Conservation (phyloP, 75 land plant species). For the Pinus taeda region DNA sequence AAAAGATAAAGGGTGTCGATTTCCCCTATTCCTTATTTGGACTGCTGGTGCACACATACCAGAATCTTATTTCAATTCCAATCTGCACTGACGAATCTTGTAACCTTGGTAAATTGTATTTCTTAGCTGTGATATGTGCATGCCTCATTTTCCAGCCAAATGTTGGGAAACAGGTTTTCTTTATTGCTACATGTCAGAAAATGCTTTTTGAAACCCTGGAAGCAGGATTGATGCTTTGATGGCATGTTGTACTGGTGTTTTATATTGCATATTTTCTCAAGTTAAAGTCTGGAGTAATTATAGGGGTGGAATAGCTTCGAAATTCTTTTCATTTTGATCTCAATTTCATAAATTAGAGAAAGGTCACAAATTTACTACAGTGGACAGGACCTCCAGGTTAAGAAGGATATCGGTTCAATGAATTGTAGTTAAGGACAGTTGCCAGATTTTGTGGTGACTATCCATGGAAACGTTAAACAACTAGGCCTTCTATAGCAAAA, state of each 20-base stretch:
- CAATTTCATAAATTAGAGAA: neutral
- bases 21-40: too few relatives aligned
- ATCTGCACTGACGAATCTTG: too few relatives aligned
- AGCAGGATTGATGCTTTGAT: neutral
- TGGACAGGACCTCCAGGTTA: conserved; percentile 1
- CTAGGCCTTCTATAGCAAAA: too few relatives aligned
- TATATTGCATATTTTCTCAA: neutral
- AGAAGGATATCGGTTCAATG: neutral
- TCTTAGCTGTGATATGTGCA: too few relatives aligned
- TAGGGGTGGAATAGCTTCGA: too few relatives aligned
- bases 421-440: neutral
- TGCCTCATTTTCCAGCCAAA: neutral
- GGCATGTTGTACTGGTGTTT: neutral
- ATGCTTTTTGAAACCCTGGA: neutral
- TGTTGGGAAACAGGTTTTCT: neutral
- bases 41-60: too few relatives aligned
- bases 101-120: too few relatives aligned
- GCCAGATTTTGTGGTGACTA: neutral
- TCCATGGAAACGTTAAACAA: neutral
- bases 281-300: neutral
- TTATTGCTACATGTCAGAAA: neutral
- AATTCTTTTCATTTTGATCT: too few relatives aligned
- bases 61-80: too few relatives aligned
- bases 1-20: too few relatives aligned
- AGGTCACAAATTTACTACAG: neutral